Percentiles rank a stretch among this genome's conserved stretches.
These are phyloP conservation scores for Xylaria sp. DNA, from an alignment of 2,329 filamentous ascomycete species.

Conservation along the genomic window DNA sequence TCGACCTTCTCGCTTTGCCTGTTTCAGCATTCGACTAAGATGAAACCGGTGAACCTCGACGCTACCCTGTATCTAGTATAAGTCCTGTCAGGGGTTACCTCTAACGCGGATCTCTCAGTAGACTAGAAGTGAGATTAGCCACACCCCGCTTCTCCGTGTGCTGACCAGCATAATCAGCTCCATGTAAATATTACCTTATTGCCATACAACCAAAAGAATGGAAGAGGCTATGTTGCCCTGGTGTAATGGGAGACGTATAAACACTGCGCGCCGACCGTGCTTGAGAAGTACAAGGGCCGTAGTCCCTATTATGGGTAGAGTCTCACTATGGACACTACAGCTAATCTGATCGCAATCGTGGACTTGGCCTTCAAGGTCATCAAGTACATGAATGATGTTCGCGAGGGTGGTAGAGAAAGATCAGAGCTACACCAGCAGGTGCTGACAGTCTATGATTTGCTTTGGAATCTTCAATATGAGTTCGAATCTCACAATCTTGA, in stretches of 20 bases:
- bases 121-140: background rate
- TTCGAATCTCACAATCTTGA: conserved; percentile 2
- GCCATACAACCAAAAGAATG: background rate
- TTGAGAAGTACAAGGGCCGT: background rate
- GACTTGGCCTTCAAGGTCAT: conserved; percentile 1
- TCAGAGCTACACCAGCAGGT: conserved; percentile 4
- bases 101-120: background rate
- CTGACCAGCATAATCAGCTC: background rate
- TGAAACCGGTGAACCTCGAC: background rate
- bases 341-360: background rate
- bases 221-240: background rate
- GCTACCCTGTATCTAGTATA: background rate
- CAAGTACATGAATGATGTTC: conserved; percentile 3
- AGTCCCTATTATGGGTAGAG: background rate
- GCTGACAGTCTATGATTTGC: background rate
- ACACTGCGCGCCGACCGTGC: background rate
- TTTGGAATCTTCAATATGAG: background rate
- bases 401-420: background rate
- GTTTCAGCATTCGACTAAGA: background rate
- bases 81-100: background rate
- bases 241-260: background rate
- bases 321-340: background rate
- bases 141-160: background rate
- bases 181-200: background rate
- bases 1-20: background rate